phyloP scores from a whole-genome alignment of 495 filamentous ascomycete genomes.

The Penicillium manginii region DNA sequence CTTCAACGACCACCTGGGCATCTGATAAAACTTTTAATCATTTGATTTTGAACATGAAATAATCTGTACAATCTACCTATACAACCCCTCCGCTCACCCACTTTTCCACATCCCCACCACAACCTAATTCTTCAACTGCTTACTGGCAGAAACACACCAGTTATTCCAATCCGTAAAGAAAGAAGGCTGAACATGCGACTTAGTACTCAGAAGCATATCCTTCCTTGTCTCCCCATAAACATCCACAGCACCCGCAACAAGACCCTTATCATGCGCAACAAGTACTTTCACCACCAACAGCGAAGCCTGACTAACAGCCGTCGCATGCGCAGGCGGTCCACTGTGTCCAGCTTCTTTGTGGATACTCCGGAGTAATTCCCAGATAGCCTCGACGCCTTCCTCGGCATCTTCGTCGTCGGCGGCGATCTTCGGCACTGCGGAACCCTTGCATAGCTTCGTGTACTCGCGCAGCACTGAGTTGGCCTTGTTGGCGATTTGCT shows the following conservation, averaged over 20 bases:
- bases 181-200: conserved; percentile 58
- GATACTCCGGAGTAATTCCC: conserved; percentile 65
- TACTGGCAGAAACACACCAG: conserved; percentile 60
- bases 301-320: conserved; percentile 64
- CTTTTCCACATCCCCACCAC: neutral
- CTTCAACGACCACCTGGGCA: too few species aligned
- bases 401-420: conserved; percentile 9
- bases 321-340: conserved; percentile 57
- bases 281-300: conserved; percentile 65
- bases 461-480: conserved; percentile 68
- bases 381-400: conserved; percentile 41
- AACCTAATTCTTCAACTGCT: conserved; percentile 43
- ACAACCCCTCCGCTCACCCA: neutral
- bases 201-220: conserved; percentile 57
- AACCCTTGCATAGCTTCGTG: conserved; percentile 68
- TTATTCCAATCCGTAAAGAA: conserved; percentile 73
- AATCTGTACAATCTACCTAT: too few species aligned
- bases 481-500: conserved; percentile 74
- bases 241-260: conserved; percentile 52
- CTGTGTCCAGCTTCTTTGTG: conserved; percentile 74
- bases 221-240: conserved; percentile 62
- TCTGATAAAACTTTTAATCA: too few species aligned
- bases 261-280: conserved; percentile 51
- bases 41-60: too few species aligned
- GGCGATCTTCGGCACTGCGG: conserved; percentile 48